Conservation (phyloP, 75 land plant genomes). For the Pinus albicaulis region DNA sequence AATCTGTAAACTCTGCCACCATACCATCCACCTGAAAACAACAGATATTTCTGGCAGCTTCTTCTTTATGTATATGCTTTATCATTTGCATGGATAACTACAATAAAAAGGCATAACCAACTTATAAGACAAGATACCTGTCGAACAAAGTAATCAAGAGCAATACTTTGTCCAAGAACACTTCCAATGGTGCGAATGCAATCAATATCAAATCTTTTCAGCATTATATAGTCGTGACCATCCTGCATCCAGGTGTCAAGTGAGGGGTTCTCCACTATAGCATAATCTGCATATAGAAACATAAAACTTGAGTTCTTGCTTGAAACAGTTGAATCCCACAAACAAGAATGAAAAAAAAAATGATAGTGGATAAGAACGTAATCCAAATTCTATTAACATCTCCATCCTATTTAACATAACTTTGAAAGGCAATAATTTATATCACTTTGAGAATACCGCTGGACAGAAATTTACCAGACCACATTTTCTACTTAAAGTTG, state of each 20-base stretch:
- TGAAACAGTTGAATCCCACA: too few relatives aligned
- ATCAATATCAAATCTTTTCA: slow-evolving; percentile 78
- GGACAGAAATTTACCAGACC: too few relatives aligned
- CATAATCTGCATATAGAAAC: slow-evolving; percentile 50
- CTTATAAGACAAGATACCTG: slow-evolving; percentile 39
- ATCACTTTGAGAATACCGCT: too few relatives aligned
- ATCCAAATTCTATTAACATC: too few relatives aligned
- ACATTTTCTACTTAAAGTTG: too few relatives aligned
- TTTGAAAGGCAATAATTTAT: too few relatives aligned
- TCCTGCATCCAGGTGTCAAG: slow-evolving; percentile 78
- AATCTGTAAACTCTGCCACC: slow-evolving; percentile 76
- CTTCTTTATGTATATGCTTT: background rate
- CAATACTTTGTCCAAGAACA: slow-evolving; percentile 90
- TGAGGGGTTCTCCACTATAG: slow-evolving; percentile 68
- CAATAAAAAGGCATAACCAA: background rate
- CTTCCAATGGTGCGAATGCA: slow-evolving; percentile 77
- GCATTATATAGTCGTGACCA: slow-evolving; percentile 69
- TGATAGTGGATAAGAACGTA: too few relatives aligned
- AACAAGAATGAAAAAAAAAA: too few relatives aligned
- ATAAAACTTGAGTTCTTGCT: too few relatives aligned
- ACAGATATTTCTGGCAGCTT: background rate
- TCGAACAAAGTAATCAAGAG: slow-evolving; percentile 75
- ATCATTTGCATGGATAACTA: background rate
- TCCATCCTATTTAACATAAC: too few relatives aligned
- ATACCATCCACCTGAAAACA: slow-evolving; percentile 74